A percentile compares a stretch with the other conserved stretches of the same genome.
Evolutionary conservation across 2,329 filamentous ascomycete genomes (phyloP).

Genomic region (Fusarium penzigii): DNA sequence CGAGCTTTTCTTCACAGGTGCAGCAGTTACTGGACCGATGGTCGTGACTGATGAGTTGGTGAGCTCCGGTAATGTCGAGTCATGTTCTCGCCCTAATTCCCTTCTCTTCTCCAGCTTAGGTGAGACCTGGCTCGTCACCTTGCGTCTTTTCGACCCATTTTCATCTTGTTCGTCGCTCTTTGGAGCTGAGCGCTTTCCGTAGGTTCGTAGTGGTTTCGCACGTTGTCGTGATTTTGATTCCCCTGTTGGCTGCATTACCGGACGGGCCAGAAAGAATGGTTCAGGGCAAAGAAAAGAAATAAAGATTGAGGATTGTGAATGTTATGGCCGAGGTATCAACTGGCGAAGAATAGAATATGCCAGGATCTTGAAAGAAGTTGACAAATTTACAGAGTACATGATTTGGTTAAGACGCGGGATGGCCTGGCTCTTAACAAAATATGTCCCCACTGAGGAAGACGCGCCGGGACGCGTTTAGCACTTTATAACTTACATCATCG

Average conservation of each 20-base stretch:
- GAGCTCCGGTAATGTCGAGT: neutral
- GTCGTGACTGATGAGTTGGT: neutral
- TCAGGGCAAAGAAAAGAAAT: neutral
- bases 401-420: neutral
- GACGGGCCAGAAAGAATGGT: conserved; percentile 1
- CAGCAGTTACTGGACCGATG: neutral
- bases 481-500: conserved; percentile 10
- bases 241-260: conserved; percentile 35
- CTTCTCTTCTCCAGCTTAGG: neutral
- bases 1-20: conserved; percentile 31
- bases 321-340: neutral
- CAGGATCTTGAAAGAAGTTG: too few relatives aligned
- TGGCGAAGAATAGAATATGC: too few relatives aligned
- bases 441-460: conserved; percentile 15
- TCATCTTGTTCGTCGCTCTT: conserved; percentile 21
- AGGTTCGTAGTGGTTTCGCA: conserved; percentile 41
- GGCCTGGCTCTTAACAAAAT: neutral
- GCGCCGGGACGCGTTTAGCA: conserved; percentile 17
- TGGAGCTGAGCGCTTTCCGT: conserved; percentile 37
- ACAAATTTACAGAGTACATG: neutral
- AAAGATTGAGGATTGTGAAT: neutral
- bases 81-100: neutral
- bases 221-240: conserved; percentile 28
- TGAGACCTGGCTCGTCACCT: neutral
- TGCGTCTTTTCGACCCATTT: conserved; percentile 28